Percentiles rank a stretch among this genome's conserved stretches.
Evolutionary conservation across 257 asterid genomes (phyloP).

Genomic region (Misopates orontium): DNA sequence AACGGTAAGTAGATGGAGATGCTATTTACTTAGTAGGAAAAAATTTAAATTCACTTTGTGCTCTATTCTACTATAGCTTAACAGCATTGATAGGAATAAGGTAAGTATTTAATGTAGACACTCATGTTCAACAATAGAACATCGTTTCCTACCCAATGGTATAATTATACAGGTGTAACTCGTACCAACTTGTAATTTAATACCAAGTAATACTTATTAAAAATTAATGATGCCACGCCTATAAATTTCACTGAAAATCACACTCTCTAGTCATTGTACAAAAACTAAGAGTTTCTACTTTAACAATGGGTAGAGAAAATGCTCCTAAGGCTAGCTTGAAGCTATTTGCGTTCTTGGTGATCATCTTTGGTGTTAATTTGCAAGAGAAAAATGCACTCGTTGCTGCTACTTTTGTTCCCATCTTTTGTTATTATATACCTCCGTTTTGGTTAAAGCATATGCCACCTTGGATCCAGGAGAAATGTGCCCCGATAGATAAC

Average conservation of each 20-base stretch:
- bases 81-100: too few species aligned
- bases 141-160: too few species aligned
- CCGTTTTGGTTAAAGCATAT: constrained; percentile 18
- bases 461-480: background rate
- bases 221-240: background rate
- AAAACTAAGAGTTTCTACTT: background rate
- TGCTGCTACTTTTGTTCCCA: constrained; percentile 1
- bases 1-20: too few species aligned
- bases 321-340: constrained; percentile 2
- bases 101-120: too few species aligned
- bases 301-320: constrained; percentile 10
- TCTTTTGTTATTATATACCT: background rate
- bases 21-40: too few species aligned
- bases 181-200: too few species aligned
- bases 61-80: too few species aligned
- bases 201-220: too few species aligned
- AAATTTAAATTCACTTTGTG: too few species aligned
- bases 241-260: background rate
- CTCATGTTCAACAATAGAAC: too few species aligned
- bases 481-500: background rate
- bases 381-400: background rate
- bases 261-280: background rate
- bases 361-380: constrained; percentile 15
- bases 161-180: too few species aligned
- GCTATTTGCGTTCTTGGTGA: background rate